Conservation (phyloP, 2,329 filamentous ascomycete genomes). For the Apiospora malaysiana region DNA sequence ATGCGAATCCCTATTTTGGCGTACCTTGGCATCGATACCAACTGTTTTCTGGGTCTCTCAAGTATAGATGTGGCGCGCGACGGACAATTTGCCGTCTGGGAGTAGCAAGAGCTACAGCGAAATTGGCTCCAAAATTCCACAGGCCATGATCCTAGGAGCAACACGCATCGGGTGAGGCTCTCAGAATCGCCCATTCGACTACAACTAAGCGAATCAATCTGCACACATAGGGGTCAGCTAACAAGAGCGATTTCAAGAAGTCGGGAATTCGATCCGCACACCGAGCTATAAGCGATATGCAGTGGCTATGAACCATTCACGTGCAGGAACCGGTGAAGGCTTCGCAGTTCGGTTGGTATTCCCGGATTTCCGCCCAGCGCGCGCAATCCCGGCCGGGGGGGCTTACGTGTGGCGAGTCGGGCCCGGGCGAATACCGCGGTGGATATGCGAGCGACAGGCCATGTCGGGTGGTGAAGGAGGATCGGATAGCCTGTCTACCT, state of each 20-base stretch:
- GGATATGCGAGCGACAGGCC: not conserved
- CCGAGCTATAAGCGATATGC: not conserved
- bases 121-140: not conserved
- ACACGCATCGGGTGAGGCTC: not conserved
- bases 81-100: too few species aligned
- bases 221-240: not conserved
- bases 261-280: not conserved
- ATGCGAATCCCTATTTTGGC: too few species aligned
- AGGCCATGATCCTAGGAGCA: not conserved
- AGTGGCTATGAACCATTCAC: not conserved
- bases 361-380: not conserved
- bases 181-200: not conserved
- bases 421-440: not conserved
- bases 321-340: not conserved
- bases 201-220: not conserved
- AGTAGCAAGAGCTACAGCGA: not conserved
- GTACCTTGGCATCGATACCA: too few species aligned
- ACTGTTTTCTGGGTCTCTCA: too few species aligned
- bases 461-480: not conserved
- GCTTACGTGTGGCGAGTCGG: not conserved
- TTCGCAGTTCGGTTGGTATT: not conserved
- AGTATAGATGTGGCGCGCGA: too few species aligned
- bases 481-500: slow-evolving; percentile 4
- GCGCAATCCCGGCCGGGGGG: not conserved
- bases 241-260: not conserved